Evolutionary conservation across 1,284 basidiomycete species (phyloP).

Genomic region (Ustilago shanxiensis): DNA sequence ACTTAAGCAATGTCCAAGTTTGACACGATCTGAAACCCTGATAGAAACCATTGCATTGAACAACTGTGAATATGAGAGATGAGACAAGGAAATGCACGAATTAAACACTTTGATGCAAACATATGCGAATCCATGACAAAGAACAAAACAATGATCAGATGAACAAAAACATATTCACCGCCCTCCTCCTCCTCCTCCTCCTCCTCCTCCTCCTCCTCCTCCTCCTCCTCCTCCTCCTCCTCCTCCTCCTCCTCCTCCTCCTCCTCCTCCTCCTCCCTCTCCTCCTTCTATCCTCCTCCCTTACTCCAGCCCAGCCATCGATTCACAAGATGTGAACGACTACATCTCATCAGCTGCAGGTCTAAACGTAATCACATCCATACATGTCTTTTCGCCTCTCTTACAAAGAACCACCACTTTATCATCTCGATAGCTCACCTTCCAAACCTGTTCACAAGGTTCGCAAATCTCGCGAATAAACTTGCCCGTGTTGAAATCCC

Average conservation of each 20-base stretch:
- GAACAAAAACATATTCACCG: neutral
- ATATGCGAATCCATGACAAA: neutral
- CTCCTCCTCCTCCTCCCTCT: too few species aligned
- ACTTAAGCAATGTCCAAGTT: too few species aligned
- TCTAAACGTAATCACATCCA: constrained; percentile 77
- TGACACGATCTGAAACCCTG: too few species aligned
- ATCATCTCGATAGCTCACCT: constrained; percentile 82
- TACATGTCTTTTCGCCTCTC: constrained; percentile 84
- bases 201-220: too few species aligned
- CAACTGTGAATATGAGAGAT: neutral
- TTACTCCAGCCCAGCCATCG: too few species aligned
- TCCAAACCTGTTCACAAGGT: constrained; percentile 83
- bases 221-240: too few species aligned
- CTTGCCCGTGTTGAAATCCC: constrained; percentile 73
- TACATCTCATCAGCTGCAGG: constrained; percentile 57
- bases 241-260: too few species aligned
- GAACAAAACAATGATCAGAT: neutral
- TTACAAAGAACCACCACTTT: constrained; percentile 86
- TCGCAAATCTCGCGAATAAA: constrained; percentile 66
- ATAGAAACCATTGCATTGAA: neutral
- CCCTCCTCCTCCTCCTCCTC: too few species aligned
- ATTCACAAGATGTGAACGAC: neutral
- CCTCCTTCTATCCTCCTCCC: too few species aligned
- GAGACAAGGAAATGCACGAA: too few species aligned
- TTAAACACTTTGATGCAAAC: too few species aligned